phyloP scores from a whole-genome alignment of 2,329 filamentous ascomycete genomes.

The Penicillium sp. region DNA sequence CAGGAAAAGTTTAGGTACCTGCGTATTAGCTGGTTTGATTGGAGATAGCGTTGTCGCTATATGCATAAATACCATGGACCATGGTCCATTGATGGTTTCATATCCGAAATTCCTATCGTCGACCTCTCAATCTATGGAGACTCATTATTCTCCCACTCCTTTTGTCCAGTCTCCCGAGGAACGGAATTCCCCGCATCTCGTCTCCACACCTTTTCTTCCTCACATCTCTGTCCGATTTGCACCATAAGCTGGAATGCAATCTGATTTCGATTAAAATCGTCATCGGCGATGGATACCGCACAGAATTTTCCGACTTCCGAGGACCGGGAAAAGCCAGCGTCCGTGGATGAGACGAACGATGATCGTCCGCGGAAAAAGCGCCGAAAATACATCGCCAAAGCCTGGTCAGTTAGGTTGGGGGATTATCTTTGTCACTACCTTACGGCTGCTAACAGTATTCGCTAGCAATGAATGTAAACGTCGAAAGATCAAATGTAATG shows the following conservation, averaged over 20 bases:
- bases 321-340: constrained; percentile 8
- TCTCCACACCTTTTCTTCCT: constrained; percentile 8
- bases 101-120: too few species aligned
- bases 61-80: too few species aligned
- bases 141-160: too few species aligned
- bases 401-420: constrained; percentile 48
- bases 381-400: constrained; percentile 62
- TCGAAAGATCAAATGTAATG: constrained; percentile 65
- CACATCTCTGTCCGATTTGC: not conserved
- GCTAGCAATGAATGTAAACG: constrained; percentile 59
- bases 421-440: not conserved
- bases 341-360: constrained; percentile 12
- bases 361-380: constrained; percentile 53
- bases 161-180: not conserved
- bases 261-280: not conserved
- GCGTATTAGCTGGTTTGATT: too few species aligned
- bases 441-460: not conserved
- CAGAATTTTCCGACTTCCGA: not conserved
- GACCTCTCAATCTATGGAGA: too few species aligned
- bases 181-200: constrained; percentile 20
- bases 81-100: too few species aligned
- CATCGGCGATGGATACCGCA: constrained; percentile 4
- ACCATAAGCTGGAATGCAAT: not conserved
- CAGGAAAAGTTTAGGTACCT: too few species aligned
- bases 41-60: too few species aligned